These are phyloP conservation scores for Ulvella scutata DNA, from an alignment of 139 green algal species.

Conservation along the genomic window DNA sequence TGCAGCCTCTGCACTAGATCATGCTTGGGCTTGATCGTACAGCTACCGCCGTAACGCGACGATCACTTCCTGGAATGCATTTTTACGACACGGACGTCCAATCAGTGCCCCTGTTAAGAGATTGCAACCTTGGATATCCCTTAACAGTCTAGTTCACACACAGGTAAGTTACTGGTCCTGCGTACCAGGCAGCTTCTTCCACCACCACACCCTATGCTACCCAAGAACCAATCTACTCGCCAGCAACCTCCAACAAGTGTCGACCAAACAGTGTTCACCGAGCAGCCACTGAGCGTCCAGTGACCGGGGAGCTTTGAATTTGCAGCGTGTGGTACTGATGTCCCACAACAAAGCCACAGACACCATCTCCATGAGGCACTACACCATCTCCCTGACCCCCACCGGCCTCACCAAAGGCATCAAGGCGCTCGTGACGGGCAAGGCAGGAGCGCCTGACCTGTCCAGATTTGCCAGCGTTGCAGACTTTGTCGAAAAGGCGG, in stretches of 20 bases:
- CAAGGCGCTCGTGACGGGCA: conserved; percentile 50
- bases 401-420: conserved; percentile 60
- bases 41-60: no score
- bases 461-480: conserved; percentile 42
- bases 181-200: not conserved
- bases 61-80: no score
- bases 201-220: not conserved
- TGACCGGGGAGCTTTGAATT: not conserved
- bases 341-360: conserved; percentile 37
- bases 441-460: conserved; percentile 43
- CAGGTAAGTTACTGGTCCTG: not conserved
- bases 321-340: conserved; percentile 65
- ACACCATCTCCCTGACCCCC: conserved; percentile 54
- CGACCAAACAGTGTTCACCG: not conserved
- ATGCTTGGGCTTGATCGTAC: no score
- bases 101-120: no score
- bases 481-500: not conserved
- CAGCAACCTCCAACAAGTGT: conserved; percentile 9
- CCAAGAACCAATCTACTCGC: conserved; percentile 11
- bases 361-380: conserved; percentile 75
- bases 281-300: no score
- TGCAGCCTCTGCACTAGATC: no score
- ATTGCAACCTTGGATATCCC: no score
- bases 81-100: no score
- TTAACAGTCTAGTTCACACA: no score